phyloP scores from a whole-genome alignment of 257 asterid genomes.

The Galeopsis tetrahit region DNA sequence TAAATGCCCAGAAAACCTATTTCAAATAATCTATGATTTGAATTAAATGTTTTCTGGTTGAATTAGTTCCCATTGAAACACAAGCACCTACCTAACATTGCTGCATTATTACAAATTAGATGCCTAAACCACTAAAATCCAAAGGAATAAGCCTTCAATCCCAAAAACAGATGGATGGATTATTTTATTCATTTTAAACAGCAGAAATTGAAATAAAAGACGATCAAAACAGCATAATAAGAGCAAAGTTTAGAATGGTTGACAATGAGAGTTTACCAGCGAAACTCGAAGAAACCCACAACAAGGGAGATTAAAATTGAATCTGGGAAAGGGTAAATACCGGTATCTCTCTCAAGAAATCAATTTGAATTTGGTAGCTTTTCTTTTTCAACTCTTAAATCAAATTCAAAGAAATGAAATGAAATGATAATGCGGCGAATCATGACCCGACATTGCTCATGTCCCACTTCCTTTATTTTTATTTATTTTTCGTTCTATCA shows the following conservation, averaged over 20 bases:
- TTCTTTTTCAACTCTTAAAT: not conserved
- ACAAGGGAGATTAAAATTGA: constrained; percentile 6
- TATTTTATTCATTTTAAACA: not conserved
- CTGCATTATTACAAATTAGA: constrained; percentile 17
- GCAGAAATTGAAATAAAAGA: not conserved
- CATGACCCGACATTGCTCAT: not conserved
- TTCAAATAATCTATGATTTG: constrained; percentile 21
- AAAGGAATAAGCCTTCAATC: not conserved
- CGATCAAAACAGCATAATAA: not conserved
- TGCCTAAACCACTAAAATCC: constrained; percentile 12
- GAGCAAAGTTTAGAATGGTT: not conserved
- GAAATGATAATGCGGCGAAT: constrained; percentile 3
- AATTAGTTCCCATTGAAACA: constrained; percentile 4
- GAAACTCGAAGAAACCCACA: constrained; percentile 12
- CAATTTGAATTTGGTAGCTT: not conserved
- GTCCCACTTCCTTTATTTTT: too few species aligned
- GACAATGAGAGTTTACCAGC: constrained; percentile 7
- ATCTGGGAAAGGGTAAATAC: constrained; percentile 3
- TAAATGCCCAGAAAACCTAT: constrained; percentile 9
- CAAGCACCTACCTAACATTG: constrained; percentile 27
- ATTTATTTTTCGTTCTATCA: too few species aligned
- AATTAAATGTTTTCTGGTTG: constrained; percentile 22
- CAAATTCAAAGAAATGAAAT: constrained; percentile 2
- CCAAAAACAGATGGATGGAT: constrained; percentile 1
- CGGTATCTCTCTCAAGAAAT: not conserved